phyloP scores from a whole-genome alignment of 2,329 filamentous ascomycete species.

The Aspergillus latus region DNA sequence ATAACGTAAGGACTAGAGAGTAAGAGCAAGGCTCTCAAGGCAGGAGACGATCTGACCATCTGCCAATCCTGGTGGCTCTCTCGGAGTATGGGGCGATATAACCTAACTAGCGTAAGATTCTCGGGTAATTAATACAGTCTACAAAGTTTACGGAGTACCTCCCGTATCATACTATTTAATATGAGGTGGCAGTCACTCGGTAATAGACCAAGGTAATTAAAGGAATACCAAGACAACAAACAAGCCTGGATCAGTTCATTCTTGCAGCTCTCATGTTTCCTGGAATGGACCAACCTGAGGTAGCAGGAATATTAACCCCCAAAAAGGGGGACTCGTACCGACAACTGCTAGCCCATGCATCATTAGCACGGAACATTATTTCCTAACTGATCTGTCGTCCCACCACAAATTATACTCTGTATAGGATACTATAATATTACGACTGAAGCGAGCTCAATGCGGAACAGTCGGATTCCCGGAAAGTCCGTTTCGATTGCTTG shows the following conservation, averaged over 20 bases:
- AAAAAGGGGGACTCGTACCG: neutral
- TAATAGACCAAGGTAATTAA: neutral
- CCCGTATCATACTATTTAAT: no score
- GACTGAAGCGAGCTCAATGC: neutral
- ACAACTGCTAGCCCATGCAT: neutral
- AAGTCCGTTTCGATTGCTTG: slow-evolving; percentile 20
- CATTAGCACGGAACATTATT: slow-evolving; percentile 10
- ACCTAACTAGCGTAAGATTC: neutral
- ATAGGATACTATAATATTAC: neutral
- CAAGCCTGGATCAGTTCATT: neutral
- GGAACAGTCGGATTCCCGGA: slow-evolving; percentile 20
- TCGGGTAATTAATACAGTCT: neutral
- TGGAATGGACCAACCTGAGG: neutral
- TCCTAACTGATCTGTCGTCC: neutral
- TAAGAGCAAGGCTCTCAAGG: slow-evolving; percentile 14
- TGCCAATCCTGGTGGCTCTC: neutral
- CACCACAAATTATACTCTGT: neutral
- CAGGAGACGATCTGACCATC: slow-evolving; percentile 1
- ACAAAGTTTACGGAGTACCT: no score
- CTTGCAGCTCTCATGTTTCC: neutral
- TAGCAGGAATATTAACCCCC: neutral
- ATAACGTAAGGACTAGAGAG: slow-evolving; percentile 26
- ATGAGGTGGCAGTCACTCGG: neutral
- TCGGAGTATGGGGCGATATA: neutral
- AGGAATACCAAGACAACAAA: neutral